Percentiles rank a stretch among this genome's conserved stretches.
Conservation (phyloP, 805 yeast species). For the Alloascoidea africana region DNA sequence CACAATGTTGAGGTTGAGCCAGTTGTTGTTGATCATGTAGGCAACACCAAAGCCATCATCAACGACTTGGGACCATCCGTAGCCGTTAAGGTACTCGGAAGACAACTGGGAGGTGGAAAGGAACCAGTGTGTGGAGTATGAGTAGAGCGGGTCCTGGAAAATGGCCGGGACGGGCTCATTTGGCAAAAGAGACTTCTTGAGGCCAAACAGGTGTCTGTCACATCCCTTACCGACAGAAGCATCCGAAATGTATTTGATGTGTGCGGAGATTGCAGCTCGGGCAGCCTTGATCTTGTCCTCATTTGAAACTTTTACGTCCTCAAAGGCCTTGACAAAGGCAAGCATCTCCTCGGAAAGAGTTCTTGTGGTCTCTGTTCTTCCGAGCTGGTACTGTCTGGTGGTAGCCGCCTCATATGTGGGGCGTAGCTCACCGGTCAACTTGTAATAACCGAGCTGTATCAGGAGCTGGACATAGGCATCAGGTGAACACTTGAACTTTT, state of each 20-base stretch:
- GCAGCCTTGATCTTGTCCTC: constrained; percentile 51
- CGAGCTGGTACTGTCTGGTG: constrained; percentile 74
- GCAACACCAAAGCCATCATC: constrained; percentile 92
- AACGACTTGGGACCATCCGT: constrained; percentile 93
- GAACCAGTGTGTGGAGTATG: constrained; percentile 74
- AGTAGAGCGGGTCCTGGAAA: constrained; percentile 60
- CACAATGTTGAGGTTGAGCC: constrained; percentile 75
- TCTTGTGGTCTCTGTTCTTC: constrained; percentile 91
- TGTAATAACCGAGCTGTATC: constrained; percentile 82
- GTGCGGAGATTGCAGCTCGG: constrained; percentile 59
- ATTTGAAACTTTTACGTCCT: constrained; percentile 31
- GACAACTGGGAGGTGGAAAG: constrained; percentile 82
- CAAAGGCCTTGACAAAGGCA: constrained; percentile 62
- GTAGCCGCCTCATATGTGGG: constrained; percentile 97
- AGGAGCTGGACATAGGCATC: constrained; percentile 88
- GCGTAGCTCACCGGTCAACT: constrained; percentile 60
- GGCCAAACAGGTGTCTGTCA: constrained; percentile 87
- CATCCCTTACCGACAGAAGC: constrained; percentile 84
- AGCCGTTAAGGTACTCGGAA: constrained; percentile 72
- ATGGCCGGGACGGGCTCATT: constrained; percentile 49
- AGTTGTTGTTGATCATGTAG: constrained; percentile 77
- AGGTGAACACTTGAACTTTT: constrained; percentile 75
- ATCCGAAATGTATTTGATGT: constrained; percentile 52
- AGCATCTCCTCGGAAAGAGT: constrained; percentile 61
- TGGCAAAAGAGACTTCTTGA: constrained; percentile 50